Evolutionary conservation across 108 stramenopile genomes (phyloP), one percentile per base, ranked within the genome.

Genomic region (Aureococcus anophagefferens): DNA sequence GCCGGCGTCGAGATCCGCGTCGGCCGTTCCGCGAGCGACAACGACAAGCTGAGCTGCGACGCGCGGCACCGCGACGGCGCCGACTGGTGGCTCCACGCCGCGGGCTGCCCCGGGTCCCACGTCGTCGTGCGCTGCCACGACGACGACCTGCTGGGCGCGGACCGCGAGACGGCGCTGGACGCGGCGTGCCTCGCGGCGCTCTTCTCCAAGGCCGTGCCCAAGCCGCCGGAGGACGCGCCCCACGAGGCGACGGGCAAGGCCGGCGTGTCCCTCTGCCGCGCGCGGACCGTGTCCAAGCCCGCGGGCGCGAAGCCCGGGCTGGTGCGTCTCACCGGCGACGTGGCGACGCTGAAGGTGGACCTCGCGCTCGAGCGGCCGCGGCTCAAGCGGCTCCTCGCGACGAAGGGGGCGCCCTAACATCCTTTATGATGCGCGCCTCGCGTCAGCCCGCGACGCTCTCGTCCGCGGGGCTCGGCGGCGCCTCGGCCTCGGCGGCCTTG

Each of bases 11-110:
- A 71, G 32, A 71, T 30, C 34, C 68, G 85, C 81, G 92, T 94
- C 34, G 93, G 93, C 30, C 89, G 89, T 46, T 80, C 85, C 69
- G 91, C 93, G 46, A 81, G 87, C 44, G 91, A 94, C 77, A 94
- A 94, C 74, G 93, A 94, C 69, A 80, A 80, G 71, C 78, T 94
- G 16, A 86, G 91, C 4, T 64, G 79, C 36, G 83, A 83, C 33
- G 87, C 88, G 17, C 68, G 90, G 76, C 88, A 91, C 70, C 80
- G 93, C 40, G 86, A 90, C 72, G 84, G 79, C 1, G 62, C 87
- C 30, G 87, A 94, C 72, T 92, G 90, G 90, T 94, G 93, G 93
- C 89, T 91, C 81, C 93, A 91, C 59, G 90, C 87, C 35, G 83
- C 93, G 15, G 91, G 91, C n/a, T 90, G 88, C 78, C 81, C 93